These are phyloP conservation scores for Orbilia ellipsospora DNA, from an alignment of 2,329 filamentous ascomycete species.

Conservation along the genomic window DNA sequence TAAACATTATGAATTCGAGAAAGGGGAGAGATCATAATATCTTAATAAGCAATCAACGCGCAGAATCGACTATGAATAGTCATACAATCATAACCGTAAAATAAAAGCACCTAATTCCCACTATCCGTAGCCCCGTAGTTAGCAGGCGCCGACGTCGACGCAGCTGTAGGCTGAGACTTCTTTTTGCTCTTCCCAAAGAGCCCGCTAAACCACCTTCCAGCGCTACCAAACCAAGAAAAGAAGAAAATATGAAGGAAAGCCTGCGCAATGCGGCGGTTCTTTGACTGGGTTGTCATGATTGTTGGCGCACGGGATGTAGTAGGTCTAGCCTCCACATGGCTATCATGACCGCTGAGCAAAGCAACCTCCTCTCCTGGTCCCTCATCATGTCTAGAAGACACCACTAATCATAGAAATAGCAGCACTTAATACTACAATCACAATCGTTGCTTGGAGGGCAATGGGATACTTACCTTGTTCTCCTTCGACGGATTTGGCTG, in stretches of 20 bases:
- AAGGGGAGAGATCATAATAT: too few species aligned
- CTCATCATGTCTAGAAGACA: slow-evolving; percentile 43
- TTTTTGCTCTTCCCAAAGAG: slow-evolving; percentile 50
- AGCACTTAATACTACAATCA: slow-evolving; percentile 52
- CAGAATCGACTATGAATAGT: too few species aligned
- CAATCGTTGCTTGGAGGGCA: slow-evolving; percentile 47
- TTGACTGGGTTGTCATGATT: slow-evolving; percentile 45
- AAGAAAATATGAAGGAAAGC: slow-evolving; percentile 54
- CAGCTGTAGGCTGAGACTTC: slow-evolving; percentile 28
- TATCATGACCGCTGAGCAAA: neutral
- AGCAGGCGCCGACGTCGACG: slow-evolving; percentile 6
- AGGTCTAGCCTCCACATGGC: slow-evolving; percentile 31
- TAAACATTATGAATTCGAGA: neutral
- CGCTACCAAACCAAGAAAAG: slow-evolving; percentile 53
- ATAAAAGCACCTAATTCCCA: neutral
- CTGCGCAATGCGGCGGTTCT: slow-evolving; percentile 47
- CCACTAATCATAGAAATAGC: slow-evolving; percentile 53
- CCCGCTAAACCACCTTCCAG: slow-evolving; percentile 45
- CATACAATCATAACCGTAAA: too few species aligned
- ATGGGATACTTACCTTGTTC: slow-evolving; percentile 53
- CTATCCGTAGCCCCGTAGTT: neutral
- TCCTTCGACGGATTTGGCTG: slow-evolving; percentile 22
- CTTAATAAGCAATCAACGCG: too few species aligned
- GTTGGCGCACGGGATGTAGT: slow-evolving; percentile 47
- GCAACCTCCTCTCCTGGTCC: slow-evolving; percentile 7